Evolutionary conservation across 495 filamentous ascomycete species (phyloP), one percentile per base, ranked within the genome.

Genomic region (Trichoderma parareesei): DNA sequence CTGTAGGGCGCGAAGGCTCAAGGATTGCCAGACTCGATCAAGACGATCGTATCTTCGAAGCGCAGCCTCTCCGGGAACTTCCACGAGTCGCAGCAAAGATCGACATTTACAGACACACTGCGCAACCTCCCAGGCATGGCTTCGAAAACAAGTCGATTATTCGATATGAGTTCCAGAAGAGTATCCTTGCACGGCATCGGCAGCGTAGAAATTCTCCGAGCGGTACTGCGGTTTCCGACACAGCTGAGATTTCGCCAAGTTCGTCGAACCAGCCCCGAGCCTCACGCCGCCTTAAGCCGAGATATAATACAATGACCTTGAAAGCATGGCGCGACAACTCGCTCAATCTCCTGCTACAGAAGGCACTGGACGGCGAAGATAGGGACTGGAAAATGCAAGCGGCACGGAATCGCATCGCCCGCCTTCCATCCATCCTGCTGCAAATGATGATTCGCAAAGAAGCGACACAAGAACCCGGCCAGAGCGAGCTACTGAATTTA

Each of bases 361-460:
- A 37, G 27, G 53, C 37, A 57, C 13, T 57, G 53, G 53, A 57
- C 9, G 53, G 37, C 35, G 27, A 57, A 10, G 53, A 33, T 13
- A 8, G 11, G 20, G 11, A 37, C 14, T 57, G 53, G 53, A 57
- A 37, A 27, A 35, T 33, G 16, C 53, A 14, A 11, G 53, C 33
- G 3, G 53, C 53, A n/a, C 27, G 11, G 53, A 57, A 27, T n/a
- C 53, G 53, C 16, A 57, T 20, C 11, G 18, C 35, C 11, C 60
- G 60, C 2, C 60, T 41, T 42, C 41, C 41, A 20, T 13, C 42
- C 7, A 5, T 61, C 38, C 8, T 61, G 38, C 60, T 61, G 18
- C 60, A 61, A n/a, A 41, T 61, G 38, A 41, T 61, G 38, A 40
- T 61, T 61, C 60, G 60, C 38, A 61, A 43, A 42, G 38, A 6